Evolutionary conservation across 2,329 filamentous ascomycete species (phyloP), one percentile per base, ranked within the genome.

Genomic region (Colletotrichum sidae): DNA sequence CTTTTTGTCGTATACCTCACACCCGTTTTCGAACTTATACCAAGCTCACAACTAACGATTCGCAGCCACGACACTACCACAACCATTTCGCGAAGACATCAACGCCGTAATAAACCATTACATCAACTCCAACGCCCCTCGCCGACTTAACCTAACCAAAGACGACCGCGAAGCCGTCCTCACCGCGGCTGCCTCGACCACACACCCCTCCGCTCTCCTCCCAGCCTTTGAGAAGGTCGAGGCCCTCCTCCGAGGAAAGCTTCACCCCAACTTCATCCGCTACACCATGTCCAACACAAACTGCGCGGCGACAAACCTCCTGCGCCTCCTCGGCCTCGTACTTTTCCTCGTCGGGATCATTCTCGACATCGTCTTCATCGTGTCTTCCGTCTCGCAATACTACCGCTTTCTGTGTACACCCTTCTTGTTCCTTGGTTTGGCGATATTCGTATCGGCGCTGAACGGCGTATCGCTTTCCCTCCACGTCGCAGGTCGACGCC

Each of bases 161-260:
- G 67, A 72, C n/a, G 79, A 82, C 61, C 77, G 79, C 33, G 70
- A 72, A 5, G 71, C 74, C 10, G 79, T 80, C 15, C 74, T 81
- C 25, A 76, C 77, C 15, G 80, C 80, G 0, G 71, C 78, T 0
- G 73, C 78, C 53, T 74, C 78, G 39, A 83, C 81, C 0, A 83
- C 80, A 2, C 81, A 83, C 68, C 80, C 81, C 1, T 81, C 80
- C 0, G 78, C 79, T 1, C 75, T 83, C 5, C 72, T 80, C 0
- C 75, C 77, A 0, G 78, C 78, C 8, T 78, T 79, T 47, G 69
- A 77, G 11, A 71, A 75, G 6, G 73, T 77, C 59, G 80, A 82
- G 60, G 69, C 74, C 11, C 68, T 71, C 4, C 72, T 83, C 12
- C 73, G 78, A 54, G 72, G 73, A 34, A 73, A 75, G 49, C 74